Conservation (phyloP, 768 basidiomycete genomes). For the Podaxis rugospora region DNA sequence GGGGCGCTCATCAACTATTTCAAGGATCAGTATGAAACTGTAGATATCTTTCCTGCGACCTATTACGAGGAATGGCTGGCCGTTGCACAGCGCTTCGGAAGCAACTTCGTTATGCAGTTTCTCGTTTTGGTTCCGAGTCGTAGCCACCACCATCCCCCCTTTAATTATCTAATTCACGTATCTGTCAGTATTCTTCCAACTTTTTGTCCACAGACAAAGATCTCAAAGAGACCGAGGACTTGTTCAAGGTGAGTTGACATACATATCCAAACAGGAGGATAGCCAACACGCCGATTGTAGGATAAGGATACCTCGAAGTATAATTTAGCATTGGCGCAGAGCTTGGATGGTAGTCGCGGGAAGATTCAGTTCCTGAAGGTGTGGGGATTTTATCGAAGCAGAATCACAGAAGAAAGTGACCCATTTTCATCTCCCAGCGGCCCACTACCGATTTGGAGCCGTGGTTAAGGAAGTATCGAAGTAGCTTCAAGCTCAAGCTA, state of each 20-base stretch:
- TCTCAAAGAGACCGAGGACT: slow-evolving; percentile 52
- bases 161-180: not conserved
- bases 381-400: slow-evolving; percentile 9
- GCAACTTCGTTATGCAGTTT: slow-evolving; percentile 54
- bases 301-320: slow-evolving; percentile 70
- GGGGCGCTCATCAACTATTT: slow-evolving; percentile 56
- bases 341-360: slow-evolving; percentile 62
- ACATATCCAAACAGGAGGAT: slow-evolving; percentile 13
- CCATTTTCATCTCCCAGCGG: slow-evolving; percentile 33
- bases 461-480: slow-evolving; percentile 47
- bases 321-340: slow-evolving; percentile 57
- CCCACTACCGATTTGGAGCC: slow-evolving; percentile 49
- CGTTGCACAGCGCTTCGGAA: slow-evolving; percentile 53
- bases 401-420: not conserved
- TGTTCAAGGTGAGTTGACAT: slow-evolving; percentile 60
- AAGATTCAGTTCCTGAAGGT: slow-evolving; percentile 62
- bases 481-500: not conserved
- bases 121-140: slow-evolving; percentile 55
- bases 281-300: slow-evolving; percentile 28
- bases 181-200: slow-evolving; percentile 25
- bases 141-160: not conserved
- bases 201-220: slow-evolving; percentile 67
- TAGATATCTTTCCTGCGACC: slow-evolving; percentile 26
- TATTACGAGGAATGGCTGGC: not conserved
- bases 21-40: slow-evolving; percentile 58